Percentiles rank a stretch among this genome's conserved stretches.
phyloP scores from a whole-genome alignment of 2,329 filamentous ascomycete species.

The Cordyceps pruinosa region DNA sequence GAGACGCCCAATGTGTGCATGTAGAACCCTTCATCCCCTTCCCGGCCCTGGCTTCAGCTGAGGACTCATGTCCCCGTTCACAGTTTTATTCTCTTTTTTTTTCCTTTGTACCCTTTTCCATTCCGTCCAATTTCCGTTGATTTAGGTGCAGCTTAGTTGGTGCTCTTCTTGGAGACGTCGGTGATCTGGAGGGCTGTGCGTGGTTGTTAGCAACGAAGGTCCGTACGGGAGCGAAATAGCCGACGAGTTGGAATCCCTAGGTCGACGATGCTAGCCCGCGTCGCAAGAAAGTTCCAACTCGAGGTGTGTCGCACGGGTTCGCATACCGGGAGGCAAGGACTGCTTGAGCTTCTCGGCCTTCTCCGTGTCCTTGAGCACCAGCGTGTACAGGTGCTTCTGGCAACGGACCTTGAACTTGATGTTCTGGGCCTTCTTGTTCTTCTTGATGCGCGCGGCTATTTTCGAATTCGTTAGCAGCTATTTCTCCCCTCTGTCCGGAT shows the following conservation, averaged over 20 bases:
- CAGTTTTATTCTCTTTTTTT: conserved; percentile 3
- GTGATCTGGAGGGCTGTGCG: conserved; percentile 44
- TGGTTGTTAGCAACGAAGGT: conserved; percentile 14
- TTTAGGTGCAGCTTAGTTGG: conserved; percentile 23
- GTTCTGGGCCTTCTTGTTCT: conserved; percentile 81
- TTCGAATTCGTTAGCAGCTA: conserved; percentile 14
- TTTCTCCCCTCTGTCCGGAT: neutral
- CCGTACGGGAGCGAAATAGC: neutral
- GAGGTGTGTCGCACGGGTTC: neutral
- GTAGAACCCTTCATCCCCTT: conserved; percentile 27
- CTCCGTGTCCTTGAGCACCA: conserved; percentile 95
- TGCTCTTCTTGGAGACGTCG: conserved; percentile 49
- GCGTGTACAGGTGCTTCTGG: conserved; percentile 92
- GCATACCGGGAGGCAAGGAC: conserved; percentile 92
- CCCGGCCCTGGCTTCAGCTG: conserved; percentile 13
- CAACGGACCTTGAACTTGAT: conserved; percentile 99
- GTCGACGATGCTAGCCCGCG: too few relatives aligned
- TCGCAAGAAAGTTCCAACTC: neutral
- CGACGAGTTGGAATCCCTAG: neutral
- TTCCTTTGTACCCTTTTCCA: conserved; percentile 5
- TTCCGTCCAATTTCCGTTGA: conserved; percentile 16
- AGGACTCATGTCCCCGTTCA: conserved; percentile 1
- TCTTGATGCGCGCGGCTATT: conserved; percentile 89
- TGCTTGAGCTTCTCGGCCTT: conserved; percentile 99
- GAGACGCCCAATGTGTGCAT: conserved; percentile 47